These are phyloP conservation scores for Lasiodiplodia gonubiensis DNA, from an alignment of 2,329 filamentous ascomycete genomes.

Conservation along the genomic window DNA sequence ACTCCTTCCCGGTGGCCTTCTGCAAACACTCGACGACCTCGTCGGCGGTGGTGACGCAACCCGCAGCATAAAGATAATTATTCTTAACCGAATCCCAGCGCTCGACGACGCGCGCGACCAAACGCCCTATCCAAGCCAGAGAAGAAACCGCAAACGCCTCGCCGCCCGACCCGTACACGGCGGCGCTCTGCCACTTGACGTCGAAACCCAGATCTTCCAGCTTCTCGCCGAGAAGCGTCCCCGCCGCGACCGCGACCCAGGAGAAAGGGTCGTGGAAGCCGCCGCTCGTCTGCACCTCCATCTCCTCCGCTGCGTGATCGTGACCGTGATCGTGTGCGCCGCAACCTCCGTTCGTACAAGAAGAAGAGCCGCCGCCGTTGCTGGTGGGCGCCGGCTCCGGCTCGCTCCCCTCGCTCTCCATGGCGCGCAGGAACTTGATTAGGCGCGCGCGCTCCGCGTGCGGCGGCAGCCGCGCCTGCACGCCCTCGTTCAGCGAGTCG, in stretches of 20 bases:
- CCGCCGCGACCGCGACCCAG: slow-evolving; percentile 45
- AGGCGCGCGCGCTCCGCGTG: slow-evolving; percentile 38
- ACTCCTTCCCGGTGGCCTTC: slow-evolving; percentile 37
- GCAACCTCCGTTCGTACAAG: background rate
- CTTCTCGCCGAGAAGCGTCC: slow-evolving; percentile 40
- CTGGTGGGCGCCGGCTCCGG: background rate
- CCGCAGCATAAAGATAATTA: slow-evolving; percentile 44
- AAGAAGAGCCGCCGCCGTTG: too few species aligned
- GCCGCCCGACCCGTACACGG: slow-evolving; percentile 44
- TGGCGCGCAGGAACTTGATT: slow-evolving; percentile 38
- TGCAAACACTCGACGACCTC: slow-evolving; percentile 41
- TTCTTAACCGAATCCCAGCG: slow-evolving; percentile 44
- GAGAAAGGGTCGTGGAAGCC: slow-evolving; percentile 34
- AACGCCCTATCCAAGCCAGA: slow-evolving; percentile 39
- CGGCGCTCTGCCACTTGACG: slow-evolving; percentile 48
- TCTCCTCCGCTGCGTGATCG: background rate
- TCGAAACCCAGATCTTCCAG: slow-evolving; percentile 47
- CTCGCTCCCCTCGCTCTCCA: slow-evolving; percentile 20
- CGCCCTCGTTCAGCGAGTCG: slow-evolving; percentile 39
- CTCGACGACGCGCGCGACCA: slow-evolving; percentile 37
- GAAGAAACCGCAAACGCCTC: slow-evolving; percentile 46
- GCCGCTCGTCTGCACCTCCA: slow-evolving; percentile 10
- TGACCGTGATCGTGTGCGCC: background rate
- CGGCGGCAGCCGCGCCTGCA: slow-evolving; percentile 41
- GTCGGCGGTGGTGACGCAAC: slow-evolving; percentile 41